Percentiles rank a stretch among this genome's conserved stretches.
These are phyloP conservation scores for Neoboletus subvelutipes DNA, from an alignment of 768 basidiomycete species.

Conservation along the genomic window DNA sequence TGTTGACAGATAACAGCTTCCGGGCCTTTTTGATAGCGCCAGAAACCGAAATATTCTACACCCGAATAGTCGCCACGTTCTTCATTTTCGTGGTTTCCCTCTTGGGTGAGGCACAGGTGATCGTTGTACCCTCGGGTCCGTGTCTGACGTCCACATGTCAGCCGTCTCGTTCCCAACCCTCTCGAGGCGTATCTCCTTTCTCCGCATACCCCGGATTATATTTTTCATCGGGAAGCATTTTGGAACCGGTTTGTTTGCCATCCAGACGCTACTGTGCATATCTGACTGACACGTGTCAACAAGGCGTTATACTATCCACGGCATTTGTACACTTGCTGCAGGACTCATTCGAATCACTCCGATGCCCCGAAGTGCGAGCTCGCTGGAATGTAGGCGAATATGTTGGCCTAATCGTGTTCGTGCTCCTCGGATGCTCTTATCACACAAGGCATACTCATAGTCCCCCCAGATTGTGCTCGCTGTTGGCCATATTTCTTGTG, in stretches of 20 bases:
- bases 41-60: neutral
- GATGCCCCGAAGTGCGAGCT: conserved; percentile 43
- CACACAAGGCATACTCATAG: conserved; percentile 2
- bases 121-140: neutral
- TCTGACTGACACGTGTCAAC: neutral
- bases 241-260: conserved; percentile 56
- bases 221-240: conserved; percentile 91
- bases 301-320: conserved; percentile 78
- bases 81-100: conserved; percentile 62
- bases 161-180: conserved; percentile 76
- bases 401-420: conserved; percentile 75
- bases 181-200: conserved; percentile 49
- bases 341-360: conserved; percentile 67
- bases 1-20: neutral
- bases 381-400: conserved; percentile 53
- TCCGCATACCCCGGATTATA: conserved; percentile 63
- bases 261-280: neutral
- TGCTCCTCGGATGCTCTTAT: conserved; percentile 9
- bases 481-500: conserved; percentile 71
- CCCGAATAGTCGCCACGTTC: conserved; percentile 25
- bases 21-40: neutral
- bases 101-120: conserved; percentile 47
- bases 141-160: conserved; percentile 15
- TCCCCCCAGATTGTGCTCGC: conserved; percentile 52
- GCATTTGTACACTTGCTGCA: conserved; percentile 81